Base-by-base conservation (phyloP, 2,329 filamentous ascomycete species). In the Aureobasidium pullulans region DNA sequence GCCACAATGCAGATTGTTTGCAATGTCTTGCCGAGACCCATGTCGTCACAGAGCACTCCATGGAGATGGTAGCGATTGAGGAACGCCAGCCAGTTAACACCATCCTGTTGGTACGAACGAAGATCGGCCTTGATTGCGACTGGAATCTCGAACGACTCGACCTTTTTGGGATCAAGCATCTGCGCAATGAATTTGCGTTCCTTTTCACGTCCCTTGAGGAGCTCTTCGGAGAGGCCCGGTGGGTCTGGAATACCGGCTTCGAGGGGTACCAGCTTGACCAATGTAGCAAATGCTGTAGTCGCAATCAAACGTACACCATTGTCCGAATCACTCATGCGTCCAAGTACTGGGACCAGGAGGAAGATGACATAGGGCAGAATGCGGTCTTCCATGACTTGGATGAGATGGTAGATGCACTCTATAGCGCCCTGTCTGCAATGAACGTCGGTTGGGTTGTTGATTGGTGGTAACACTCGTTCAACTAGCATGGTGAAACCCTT, bases 281-380 rank as follows among this genome's bases (percentile, higher is more conserved):
- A 79, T 0, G 94, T 97, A 2, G 94, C 94, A 70, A 99, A 99
- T 1, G 94, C 95, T 0, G 94, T 99, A 0, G 94, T 99, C 4
- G 94, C 91, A 59, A 99, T 88, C 6, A 97, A 81, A 57, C 94
- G 87, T 57, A 99, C 89, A 70, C 97, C 94, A 64, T 95, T 93
- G 70, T 99, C 93, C 0, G 93, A 96, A 72, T 99, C 94, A 70
- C 94, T 97, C 94, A 99, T 99, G 46, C 94, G 87, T 57, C 94
- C 94, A 53, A 99, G 81, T 4, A 99, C 94, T 13, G 94, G 94
- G 11, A 97, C 95, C 61, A 99, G 95, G 64, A 99, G 84, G 84
- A 99, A 99, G 68, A 99, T 96, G 63, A 99, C 94, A 69, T 99
- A 99, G 3, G 95, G 94, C 32, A 99, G 76, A 60, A 99, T 99